Conservation (phyloP, 495 filamentous ascomycete species). For the Neohortaea acidophila region DNA sequence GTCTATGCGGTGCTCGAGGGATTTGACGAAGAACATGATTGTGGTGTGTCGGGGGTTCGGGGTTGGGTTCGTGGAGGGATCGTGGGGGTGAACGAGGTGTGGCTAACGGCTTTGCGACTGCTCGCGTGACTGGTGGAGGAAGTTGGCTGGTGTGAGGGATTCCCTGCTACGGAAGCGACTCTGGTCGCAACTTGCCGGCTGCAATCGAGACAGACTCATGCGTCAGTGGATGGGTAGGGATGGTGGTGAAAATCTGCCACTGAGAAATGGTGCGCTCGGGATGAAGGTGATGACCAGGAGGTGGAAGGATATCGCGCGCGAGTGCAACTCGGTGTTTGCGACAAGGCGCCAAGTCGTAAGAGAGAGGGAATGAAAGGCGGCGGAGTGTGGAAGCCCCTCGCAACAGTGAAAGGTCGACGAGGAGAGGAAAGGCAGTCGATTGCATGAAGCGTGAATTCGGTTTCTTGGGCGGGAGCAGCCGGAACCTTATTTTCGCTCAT, state of each 20-base stretch:
- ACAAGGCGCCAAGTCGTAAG: neutral
- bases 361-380: neutral
- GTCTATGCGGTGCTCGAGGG: constrained; percentile 80
- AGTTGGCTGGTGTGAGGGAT: no score
- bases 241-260: no score
- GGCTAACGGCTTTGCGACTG: neutral
- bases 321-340: no score
- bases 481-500: no score
- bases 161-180: neutral
- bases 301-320: no score
- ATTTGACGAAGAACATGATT: constrained; percentile 92
- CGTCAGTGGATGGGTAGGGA: no score
- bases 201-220: neutral
- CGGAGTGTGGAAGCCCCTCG: constrained; percentile 14
- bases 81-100: neutral
- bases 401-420: constrained; percentile 14
- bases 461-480: no score
- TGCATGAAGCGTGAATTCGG: no score
- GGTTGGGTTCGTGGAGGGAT: neutral
- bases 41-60: neutral
- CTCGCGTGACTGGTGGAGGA: neutral
- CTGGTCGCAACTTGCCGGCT: neutral
- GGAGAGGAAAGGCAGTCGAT: constrained; percentile 1
- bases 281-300: no score
- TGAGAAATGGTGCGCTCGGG: no score